Conservation (phyloP, 2,329 filamentous ascomycete species). For the Monilinia polystroma region DNA sequence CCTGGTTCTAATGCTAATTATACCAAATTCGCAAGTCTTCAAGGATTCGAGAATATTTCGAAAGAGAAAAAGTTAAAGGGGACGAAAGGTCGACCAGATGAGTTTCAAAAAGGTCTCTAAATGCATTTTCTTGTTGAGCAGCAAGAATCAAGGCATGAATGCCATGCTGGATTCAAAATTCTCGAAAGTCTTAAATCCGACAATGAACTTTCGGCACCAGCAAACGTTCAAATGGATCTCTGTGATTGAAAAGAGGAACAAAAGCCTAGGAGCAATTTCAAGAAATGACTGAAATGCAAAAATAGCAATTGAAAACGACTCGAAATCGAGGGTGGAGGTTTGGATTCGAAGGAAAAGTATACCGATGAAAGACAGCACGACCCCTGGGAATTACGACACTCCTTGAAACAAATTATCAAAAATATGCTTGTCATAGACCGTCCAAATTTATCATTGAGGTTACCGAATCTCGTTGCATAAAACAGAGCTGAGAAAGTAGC, state of each 20-base stretch:
- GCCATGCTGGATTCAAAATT: constrained; percentile 1
- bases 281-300: constrained; percentile 21
- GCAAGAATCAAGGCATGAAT: background rate
- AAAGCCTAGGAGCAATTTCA: constrained; percentile 20
- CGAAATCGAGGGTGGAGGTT: constrained; percentile 27
- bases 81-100: background rate
- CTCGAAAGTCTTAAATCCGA: constrained; percentile 18
- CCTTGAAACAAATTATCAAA: background rate
- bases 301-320: constrained; percentile 28
- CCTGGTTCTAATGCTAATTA: background rate
- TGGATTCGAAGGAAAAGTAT: background rate
- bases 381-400: background rate
- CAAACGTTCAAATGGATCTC: constrained; percentile 27
- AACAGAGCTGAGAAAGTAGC: background rate
- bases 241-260: background rate
- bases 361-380: background rate
- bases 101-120: background rate
- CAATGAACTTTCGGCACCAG: constrained; percentile 16
- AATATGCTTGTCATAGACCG: background rate
- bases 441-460: background rate
- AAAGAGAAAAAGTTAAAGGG: background rate
- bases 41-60: background rate
- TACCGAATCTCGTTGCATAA: background rate
- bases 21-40: background rate
- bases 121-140: constrained; percentile 6